Evolutionary conservation across 1,284 basidiomycete species (phyloP), one percentile per base, ranked within the genome.

Genomic region (Trichosporon sp.): DNA sequence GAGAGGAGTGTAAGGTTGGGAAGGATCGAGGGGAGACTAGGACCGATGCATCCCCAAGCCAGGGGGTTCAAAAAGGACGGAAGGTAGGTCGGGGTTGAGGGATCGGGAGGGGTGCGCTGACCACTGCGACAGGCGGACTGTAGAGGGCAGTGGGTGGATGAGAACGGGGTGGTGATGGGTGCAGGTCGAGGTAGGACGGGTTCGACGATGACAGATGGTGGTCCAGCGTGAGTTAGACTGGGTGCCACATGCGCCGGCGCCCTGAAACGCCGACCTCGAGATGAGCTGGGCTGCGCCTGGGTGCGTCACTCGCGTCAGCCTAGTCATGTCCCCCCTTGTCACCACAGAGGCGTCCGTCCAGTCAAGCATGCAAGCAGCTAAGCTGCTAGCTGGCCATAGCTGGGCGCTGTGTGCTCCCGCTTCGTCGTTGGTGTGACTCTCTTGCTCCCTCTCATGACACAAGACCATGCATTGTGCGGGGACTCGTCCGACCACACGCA

Each of bases 31-130:
- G 67, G 37, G 7, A 59, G 48, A 35, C 56, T 70, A 73, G 26
- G 66, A 67, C 21, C 59, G 73, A 66, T 69, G 63, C 69, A 70
- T 74, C 68, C 70, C 70, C 73, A 66, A 56, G 67, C 54, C 35
- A 64, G 46, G 63, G 61, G 40, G 69, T 63, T 40, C 51, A 66
- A 37, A 19, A 26, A 43, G 56, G 66, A 63, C 54, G 59, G 56
- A 43, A 51, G 54, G 21, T 21, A 14, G 40, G 66, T 67, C 35
- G 68, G 54, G 26, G 66, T 35, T 38, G 54, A 19, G 66, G 56
- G 16, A 21, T 32, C 46, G 68, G 19, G 8, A 46, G 65, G 32
- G 43, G 65, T 2, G 66, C 59, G 35, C 19, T 35, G 43, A 63
- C 59, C 59, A 63, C 38, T 46, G 67, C 46, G 31, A 48, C 68